Conservation (phyloP, 257 asterid species). For the Parsonsia alboflavescens region DNA sequence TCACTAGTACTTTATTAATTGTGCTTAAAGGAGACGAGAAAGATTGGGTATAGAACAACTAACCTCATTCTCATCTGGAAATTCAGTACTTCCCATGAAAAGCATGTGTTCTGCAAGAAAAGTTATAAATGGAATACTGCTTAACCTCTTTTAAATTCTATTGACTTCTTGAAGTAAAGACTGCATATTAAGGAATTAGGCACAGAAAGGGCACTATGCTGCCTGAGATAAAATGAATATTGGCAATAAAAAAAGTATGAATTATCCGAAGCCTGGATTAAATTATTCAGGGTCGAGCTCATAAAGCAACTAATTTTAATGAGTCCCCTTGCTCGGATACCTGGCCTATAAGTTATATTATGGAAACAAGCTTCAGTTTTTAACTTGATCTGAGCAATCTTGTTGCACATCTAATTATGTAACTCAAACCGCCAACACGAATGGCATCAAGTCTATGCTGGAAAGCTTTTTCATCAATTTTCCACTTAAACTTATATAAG, state of each 20-base stretch:
- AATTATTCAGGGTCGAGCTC: neutral
- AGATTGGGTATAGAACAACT: conserved; percentile 20
- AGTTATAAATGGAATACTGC: conserved; percentile 19
- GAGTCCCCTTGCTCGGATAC: neutral
- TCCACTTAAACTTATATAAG: neutral
- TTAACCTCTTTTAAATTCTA: neutral
- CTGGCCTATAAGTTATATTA: neutral
- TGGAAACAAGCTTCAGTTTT: neutral
- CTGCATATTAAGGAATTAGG: neutral
- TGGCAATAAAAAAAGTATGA: neutral
- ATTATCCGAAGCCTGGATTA: neutral
- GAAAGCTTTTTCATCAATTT: neutral
- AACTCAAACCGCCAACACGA: neutral
- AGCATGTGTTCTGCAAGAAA: conserved; percentile 93
- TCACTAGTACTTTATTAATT: neutral
- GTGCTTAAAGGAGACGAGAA: neutral
- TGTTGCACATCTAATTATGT: neutral
- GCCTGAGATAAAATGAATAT: neutral
- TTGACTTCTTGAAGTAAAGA: neutral
- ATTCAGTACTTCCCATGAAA: conserved; percentile 94
- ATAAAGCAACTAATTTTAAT: neutral
- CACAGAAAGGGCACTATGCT: neutral
- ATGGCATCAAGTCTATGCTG: neutral
- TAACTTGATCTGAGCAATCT: neutral
- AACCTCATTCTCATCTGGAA: conserved; percentile 99